Evolutionary conservation across 192 early-diverging fungal genomes (phyloP).

Genomic region (Backusella luteola): DNA sequence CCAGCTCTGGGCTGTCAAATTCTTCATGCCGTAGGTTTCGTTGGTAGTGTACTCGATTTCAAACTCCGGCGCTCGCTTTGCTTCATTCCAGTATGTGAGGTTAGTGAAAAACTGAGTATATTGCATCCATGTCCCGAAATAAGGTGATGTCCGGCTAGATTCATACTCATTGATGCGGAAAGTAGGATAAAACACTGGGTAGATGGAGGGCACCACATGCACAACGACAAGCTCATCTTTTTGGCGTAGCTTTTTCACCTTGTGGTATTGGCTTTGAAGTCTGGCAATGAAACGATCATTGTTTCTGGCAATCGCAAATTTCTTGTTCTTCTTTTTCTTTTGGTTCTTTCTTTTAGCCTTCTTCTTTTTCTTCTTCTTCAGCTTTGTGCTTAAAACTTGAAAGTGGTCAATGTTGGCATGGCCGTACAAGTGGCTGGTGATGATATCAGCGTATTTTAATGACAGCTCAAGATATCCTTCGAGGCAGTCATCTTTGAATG

Average conservation of each 20-base stretch:
- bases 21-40: slow-evolving; percentile 45
- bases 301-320: background rate
- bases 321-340: background rate
- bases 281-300: background rate
- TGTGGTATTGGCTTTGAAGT: slow-evolving; percentile 14
- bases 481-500: slow-evolving; percentile 41
- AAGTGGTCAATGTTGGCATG: slow-evolving; percentile 70
- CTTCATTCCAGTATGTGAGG: slow-evolving; percentile 37
- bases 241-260: background rate
- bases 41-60: slow-evolving; percentile 47
- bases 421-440: slow-evolving; percentile 67
- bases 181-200: slow-evolving; percentile 59
- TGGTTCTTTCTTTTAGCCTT: background rate
- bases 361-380: background rate
- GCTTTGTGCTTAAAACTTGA: background rate
- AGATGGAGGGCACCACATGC: slow-evolving; percentile 56
- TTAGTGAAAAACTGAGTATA: slow-evolving; percentile 45
- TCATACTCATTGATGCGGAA: slow-evolving; percentile 62
- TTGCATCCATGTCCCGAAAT: slow-evolving; percentile 33
- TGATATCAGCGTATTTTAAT: slow-evolving; percentile 44
- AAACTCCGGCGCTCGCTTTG: slow-evolving; percentile 25
- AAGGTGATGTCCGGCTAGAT: background rate
- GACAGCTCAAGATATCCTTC: slow-evolving; percentile 40
- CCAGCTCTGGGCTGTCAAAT: slow-evolving; percentile 44
- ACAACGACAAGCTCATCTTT: background rate